Evolutionary conservation across 495 filamentous ascomycete genomes (phyloP).

Genomic region (Penicillium arizonense): DNA sequence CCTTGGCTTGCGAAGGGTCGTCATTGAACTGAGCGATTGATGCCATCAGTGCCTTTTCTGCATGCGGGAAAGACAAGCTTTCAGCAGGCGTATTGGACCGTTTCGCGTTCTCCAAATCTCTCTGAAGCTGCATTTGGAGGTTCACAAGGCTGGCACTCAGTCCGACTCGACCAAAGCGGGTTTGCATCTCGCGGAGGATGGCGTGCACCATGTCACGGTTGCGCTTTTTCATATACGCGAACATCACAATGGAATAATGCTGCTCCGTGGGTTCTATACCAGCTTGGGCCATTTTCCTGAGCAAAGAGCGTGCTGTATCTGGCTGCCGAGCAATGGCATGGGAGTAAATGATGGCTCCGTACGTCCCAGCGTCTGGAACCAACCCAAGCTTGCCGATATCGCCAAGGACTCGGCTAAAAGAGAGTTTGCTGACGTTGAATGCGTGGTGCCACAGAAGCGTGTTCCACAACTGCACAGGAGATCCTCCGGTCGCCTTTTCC

Average conservation of each 20-base stretch:
- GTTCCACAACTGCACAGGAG: slow-evolving; percentile 73
- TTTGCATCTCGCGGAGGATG: slow-evolving; percentile 51
- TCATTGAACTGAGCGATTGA: slow-evolving; percentile 28
- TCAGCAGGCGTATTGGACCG: slow-evolving; percentile 3
- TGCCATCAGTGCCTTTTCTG: slow-evolving; percentile 37
- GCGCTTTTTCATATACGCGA: slow-evolving; percentile 54
- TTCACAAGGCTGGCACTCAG: slow-evolving; percentile 45
- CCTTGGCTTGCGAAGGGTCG: slow-evolving; percentile 24
- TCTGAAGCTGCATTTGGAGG: slow-evolving; percentile 40
- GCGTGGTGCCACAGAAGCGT: slow-evolving; percentile 67
- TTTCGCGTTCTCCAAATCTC: slow-evolving; percentile 25
- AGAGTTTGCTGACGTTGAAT: slow-evolving; percentile 58
- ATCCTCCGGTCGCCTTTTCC: slow-evolving; percentile 37
- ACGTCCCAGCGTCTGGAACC: slow-evolving; percentile 66
- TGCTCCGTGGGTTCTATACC: slow-evolving; percentile 58
- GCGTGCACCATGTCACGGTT: slow-evolving; percentile 52
- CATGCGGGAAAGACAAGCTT: slow-evolving; percentile 24
- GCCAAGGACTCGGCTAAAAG: slow-evolving; percentile 57
- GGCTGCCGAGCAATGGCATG: slow-evolving; percentile 59
- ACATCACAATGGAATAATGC: slow-evolving; percentile 77
- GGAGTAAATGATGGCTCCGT: slow-evolving; percentile 70
- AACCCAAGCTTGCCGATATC: slow-evolving; percentile 60
- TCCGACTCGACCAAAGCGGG: slow-evolving; percentile 41
- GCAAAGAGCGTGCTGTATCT: slow-evolving; percentile 62
- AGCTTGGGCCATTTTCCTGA: slow-evolving; percentile 57